phyloP scores from a whole-genome alignment of 2,329 filamentous ascomycete genomes.

The Zarea fungicola region DNA sequence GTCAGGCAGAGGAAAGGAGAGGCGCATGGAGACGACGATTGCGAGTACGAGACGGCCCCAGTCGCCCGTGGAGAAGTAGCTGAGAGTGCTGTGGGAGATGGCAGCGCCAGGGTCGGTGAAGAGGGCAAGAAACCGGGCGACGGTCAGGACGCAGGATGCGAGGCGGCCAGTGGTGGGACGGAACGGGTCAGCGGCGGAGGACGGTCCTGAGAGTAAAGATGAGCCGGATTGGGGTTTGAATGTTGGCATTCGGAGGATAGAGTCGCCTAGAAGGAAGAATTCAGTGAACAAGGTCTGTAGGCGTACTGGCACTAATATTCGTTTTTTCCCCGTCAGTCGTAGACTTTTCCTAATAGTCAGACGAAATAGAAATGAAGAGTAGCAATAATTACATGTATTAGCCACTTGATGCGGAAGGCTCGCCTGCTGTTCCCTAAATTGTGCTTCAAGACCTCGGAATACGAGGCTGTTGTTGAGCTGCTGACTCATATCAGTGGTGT shows the following conservation, averaged over 20 bases:
- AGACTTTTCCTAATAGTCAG: background rate
- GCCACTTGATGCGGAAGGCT: constrained; percentile 31
- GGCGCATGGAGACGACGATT: constrained; percentile 39
- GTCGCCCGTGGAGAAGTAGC: constrained; percentile 36
- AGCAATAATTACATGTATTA: constrained; percentile 16
- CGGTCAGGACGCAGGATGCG: constrained; percentile 19
- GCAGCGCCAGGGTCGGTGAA: constrained; percentile 14
- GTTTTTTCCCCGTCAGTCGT: no score
- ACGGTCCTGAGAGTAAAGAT: background rate
- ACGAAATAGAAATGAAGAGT: background rate
- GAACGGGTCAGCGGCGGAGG: constrained; percentile 13
- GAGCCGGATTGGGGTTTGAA: background rate
- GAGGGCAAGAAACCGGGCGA: constrained; percentile 29
- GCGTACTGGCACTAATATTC: constrained; percentile 19
- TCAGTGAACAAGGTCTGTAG: constrained; percentile 18
- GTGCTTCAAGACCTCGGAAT: constrained; percentile 42
- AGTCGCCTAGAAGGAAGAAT: constrained; percentile 35
- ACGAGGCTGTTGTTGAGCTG: constrained; percentile 40
- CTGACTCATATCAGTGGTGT: no score
- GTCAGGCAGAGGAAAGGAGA: constrained; percentile 40
- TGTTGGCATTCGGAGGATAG: constrained; percentile 25
- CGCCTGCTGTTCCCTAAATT: constrained; percentile 37
- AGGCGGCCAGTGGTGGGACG: constrained; percentile 19
- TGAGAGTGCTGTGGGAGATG: constrained; percentile 27
- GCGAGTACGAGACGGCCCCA: constrained; percentile 37